Evolutionary conservation across 1,284 basidiomycete genomes (phyloP).

Genomic region (Boletellus deceptivus): DNA sequence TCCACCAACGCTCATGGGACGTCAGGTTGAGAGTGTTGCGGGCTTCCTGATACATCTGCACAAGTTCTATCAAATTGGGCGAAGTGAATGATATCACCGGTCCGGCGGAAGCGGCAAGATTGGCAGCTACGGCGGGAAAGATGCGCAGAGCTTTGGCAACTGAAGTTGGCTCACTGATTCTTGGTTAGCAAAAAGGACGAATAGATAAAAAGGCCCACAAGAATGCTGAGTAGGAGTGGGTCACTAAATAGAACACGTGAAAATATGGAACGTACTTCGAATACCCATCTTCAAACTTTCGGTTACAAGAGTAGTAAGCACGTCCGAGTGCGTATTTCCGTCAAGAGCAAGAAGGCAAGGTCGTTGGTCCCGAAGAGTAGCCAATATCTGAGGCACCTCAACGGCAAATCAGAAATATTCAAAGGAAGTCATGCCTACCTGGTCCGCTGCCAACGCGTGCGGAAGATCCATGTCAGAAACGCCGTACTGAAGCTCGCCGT

Average conservation of each 20-base stretch:
- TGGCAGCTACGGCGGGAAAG: constrained; percentile 56
- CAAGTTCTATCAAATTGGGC: constrained; percentile 79
- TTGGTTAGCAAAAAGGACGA: constrained; percentile 6
- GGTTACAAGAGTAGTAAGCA: constrained; percentile 53
- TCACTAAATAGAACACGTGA: constrained; percentile 1
- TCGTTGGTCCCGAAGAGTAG: constrained; percentile 43
- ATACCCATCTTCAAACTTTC: constrained; percentile 48
- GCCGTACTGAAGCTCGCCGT: constrained; percentile 76
- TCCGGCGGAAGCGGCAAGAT: constrained; percentile 24
- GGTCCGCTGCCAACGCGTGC: constrained; percentile 45
- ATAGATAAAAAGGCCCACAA: constrained; percentile 46
- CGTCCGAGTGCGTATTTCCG: constrained; percentile 67
- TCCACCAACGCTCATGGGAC: constrained; percentile 62
- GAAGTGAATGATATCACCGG: constrained; percentile 68
- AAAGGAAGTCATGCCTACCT: constrained; percentile 39
- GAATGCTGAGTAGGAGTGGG: constrained; percentile 42
- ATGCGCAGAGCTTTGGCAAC: constrained; percentile 74
- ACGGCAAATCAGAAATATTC: background rate
- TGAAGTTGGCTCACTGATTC: constrained; percentile 81
- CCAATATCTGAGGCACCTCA: constrained; percentile 12
- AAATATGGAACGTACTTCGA: constrained; percentile 45
- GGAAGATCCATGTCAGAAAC: constrained; percentile 91
- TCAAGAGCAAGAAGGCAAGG: constrained; percentile 78
- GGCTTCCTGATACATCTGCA: constrained; percentile 58
- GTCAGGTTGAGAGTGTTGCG: constrained; percentile 49